Evolutionary conservation across 2,329 filamentous ascomycete species (phyloP), one percentile per base, ranked within the genome.

Genomic region (Ceratocystis ficicola): DNA sequence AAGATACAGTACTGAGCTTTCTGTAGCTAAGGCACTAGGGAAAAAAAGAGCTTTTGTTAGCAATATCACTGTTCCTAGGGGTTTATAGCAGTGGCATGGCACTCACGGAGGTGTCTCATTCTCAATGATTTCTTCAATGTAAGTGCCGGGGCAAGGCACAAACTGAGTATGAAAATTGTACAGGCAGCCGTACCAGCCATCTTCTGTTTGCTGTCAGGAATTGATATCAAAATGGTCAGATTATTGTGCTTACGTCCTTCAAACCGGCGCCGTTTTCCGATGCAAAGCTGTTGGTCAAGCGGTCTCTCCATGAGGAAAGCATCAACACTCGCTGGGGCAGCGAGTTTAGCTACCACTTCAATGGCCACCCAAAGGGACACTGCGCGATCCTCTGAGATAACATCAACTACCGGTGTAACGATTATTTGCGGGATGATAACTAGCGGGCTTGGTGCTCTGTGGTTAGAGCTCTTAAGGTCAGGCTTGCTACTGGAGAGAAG

Each of bases 91-190:
- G 22, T 36, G 36, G 12, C 8, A 17, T 12, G 15, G 44, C 20
- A 71, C 75, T 69, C 70, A 81, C 80, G 77, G 76, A 64, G 75
- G 76, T 3, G 74, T 68, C 52, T 76, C 75, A n/a, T 78, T 74
- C 46, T 78, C 76, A 50, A 83, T 71, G 0, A 82, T 73, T 62
- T 82, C 77, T 10, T 80, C 61, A 41, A 83, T 72, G 5, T 73
- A 73, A 52, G 75, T 78, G 44, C 74, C 75, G 25, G 68, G 67
- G 1, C 75, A 73, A 0, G 81, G 77, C 5, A 78, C 67, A 25
- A 83, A 70, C 25, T 82, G 76, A 2, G 82, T 72, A 1, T 73
- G 74, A 46, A 83, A 69, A 66, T 83, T 76, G 69, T 80, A 78
- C 15, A 84, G 72, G 67, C 77, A 79, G 10, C 79, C 80, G 71